A percentile compares a stretch with the other conserved stretches of the same genome.
Evolutionary conservation across 768 basidiomycete species (phyloP).

Genomic region (Dentipellis sp.): DNA sequence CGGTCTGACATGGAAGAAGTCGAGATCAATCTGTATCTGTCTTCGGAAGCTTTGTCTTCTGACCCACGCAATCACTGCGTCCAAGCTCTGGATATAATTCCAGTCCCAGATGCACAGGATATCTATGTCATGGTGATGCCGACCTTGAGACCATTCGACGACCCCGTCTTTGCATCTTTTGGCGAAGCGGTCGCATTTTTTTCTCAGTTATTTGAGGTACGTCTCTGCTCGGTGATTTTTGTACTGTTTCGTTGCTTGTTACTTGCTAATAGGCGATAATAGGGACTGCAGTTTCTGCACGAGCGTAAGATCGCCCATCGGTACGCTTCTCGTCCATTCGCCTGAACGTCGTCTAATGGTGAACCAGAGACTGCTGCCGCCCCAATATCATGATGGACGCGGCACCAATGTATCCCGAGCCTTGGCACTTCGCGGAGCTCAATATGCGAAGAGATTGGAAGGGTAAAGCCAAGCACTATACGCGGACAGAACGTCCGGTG

Average conservation of each 20-base stretch:
- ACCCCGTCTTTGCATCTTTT: slow-evolving; percentile 19
- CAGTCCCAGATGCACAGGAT: slow-evolving; percentile 11
- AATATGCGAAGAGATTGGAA: slow-evolving; percentile 1
- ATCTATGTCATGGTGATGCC: slow-evolving; percentile 22
- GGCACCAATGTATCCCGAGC: slow-evolving; percentile 4
- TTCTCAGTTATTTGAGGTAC: slow-evolving; percentile 23
- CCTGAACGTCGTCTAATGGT: background rate
- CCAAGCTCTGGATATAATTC: background rate
- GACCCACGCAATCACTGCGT: slow-evolving; percentile 6
- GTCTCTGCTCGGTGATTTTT: too few relatives aligned
- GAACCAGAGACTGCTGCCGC: slow-evolving; percentile 3
- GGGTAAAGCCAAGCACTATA: background rate
- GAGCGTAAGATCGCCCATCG: slow-evolving; percentile 8
- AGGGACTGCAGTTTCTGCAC: slow-evolving; percentile 11
- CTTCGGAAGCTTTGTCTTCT: background rate
- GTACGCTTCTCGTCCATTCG: too few relatives aligned
- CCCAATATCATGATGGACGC: slow-evolving; percentile 12
- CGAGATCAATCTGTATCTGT: background rate
- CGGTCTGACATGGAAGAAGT: slow-evolving; percentile 1
- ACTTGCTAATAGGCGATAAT: background rate
- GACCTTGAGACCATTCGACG: slow-evolving; percentile 13
- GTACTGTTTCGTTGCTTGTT: background rate
- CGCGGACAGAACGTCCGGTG: too few relatives aligned
- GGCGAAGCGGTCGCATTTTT: slow-evolving; percentile 24
- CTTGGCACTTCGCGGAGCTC: slow-evolving; percentile 2